A percentile compares a stretch with the other conserved stretches of the same genome.
Evolutionary conservation across 495 filamentous ascomycete species (phyloP).

Genomic region (Neurospora intermedia): DNA sequence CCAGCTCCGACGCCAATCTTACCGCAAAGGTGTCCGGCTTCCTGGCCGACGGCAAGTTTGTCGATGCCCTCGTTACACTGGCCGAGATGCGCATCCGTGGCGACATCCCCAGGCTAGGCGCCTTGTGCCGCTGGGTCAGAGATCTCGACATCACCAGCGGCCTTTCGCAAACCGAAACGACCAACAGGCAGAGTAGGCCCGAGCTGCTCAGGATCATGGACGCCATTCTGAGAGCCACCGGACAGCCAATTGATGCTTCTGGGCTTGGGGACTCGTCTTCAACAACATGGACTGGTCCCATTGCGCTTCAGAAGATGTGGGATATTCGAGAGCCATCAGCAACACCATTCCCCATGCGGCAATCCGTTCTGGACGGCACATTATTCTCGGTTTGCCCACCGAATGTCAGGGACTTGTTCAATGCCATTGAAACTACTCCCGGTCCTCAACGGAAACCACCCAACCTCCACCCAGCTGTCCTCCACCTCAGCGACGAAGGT

Average conservation of each 20-base stretch:
- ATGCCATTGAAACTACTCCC: conserved; percentile 33
- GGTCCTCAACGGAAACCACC: conserved; percentile 36
- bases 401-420: conserved; percentile 15
- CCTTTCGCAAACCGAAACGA: conserved; percentile 13
- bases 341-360: neutral
- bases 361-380: conserved; percentile 23
- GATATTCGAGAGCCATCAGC: conserved; percentile 15
- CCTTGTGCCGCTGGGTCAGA: conserved; percentile 39
- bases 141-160: conserved; percentile 39
- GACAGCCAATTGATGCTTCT: conserved; percentile 23
- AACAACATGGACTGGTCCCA: conserved; percentile 5
- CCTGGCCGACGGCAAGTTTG: conserved; percentile 31
- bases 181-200: neutral
- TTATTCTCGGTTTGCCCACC: conserved; percentile 15
- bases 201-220: conserved; percentile 31
- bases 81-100: conserved; percentile 36
- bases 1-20: conserved; percentile 23
- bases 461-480: conserved; percentile 35
- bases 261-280: conserved; percentile 1
- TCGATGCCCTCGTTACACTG: conserved; percentile 31
- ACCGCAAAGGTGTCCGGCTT: conserved; percentile 32
- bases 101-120: conserved; percentile 33
- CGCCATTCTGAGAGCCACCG: conserved; percentile 29
- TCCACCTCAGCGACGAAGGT: conserved; percentile 28
- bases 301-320: conserved; percentile 26